phyloP scores from a whole-genome alignment of 2,329 filamentous ascomycete species.

The Xylaria digitata region DNA sequence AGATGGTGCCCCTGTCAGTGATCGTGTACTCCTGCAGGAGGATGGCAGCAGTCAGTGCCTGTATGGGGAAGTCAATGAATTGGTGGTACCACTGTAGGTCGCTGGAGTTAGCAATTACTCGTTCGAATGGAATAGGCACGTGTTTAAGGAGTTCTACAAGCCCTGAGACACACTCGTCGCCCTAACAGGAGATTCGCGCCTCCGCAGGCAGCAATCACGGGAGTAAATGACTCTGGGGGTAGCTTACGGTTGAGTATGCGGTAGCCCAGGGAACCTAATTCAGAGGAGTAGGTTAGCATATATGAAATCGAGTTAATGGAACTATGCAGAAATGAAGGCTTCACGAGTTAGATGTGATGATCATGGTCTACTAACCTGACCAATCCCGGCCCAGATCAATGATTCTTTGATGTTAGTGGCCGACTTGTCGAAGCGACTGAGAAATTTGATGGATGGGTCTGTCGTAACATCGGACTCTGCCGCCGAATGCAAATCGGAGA shows the following conservation, averaged over 20 bases:
- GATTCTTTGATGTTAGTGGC: constrained; percentile 27
- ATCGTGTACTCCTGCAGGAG: constrained; percentile 20
- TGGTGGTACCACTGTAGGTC: constrained; percentile 15
- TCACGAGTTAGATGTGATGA: background rate
- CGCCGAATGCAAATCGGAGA: constrained; percentile 14
- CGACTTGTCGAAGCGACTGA: constrained; percentile 24
- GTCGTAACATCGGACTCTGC: constrained; percentile 16
- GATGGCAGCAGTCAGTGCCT: constrained; percentile 19
- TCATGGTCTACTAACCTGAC: constrained; percentile 12
- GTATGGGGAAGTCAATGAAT: constrained; percentile 23
- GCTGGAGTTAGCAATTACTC: too few species aligned
- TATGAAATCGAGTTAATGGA: background rate
- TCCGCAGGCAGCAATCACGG: too few species aligned
- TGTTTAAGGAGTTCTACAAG: too few species aligned
- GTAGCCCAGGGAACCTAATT: constrained; percentile 22
- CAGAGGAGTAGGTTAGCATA: background rate
- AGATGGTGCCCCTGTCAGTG: constrained; percentile 13
- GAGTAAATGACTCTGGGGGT: too few species aligned
- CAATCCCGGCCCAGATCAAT: constrained; percentile 17
- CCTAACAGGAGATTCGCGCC: too few species aligned
- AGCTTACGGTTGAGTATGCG: constrained; percentile 4
- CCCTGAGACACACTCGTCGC: too few species aligned
- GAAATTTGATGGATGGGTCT: constrained; percentile 13
- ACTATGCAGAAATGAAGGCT: background rate
- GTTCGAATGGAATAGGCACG: too few species aligned